Evolutionary conservation across 768 basidiomycete species (phyloP), one percentile per base, ranked within the genome.

Genomic region (Hygrocybe coccinea): DNA sequence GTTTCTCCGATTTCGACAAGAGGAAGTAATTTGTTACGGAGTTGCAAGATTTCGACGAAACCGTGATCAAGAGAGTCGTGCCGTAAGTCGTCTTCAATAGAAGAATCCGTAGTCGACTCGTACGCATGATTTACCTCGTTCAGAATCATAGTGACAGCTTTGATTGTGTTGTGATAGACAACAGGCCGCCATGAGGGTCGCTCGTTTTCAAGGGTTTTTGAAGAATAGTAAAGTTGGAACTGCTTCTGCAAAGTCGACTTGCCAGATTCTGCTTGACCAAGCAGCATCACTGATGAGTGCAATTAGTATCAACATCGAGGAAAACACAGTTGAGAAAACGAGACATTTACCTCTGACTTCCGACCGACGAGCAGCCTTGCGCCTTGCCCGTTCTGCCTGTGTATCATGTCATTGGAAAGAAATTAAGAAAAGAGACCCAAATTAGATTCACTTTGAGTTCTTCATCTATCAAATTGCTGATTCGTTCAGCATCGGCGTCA

Each of bases 161-260:
- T 86, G 76, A 92, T 81, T 60, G 91, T 76, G 71, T 92, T 92
- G 74, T 88, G 85, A 70, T 88, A 89, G 29, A 92, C 84, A 29
- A 91, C 83, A 2, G 87, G 83, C 17, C 82, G 79, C 90, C 91
- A 92, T 3, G 81, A 82, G 0, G 83, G 79, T 21, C 86, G 83
- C 71, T 87, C 86, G 50, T 76, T 71, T 43, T 91, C 86, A 35
- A 91, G 79, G 0, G 84, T 74, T 55, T 80, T 76, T 2, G 86
- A 83, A 7, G 88, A 84, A 63, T 90, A 89, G 70, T 84, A 86
- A 1, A 91, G 76, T 64, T 91, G 88, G 64, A 91, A 89, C 67
- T 91, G 89, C 64, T 91, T 91, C 64, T 86, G 87, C 11, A 91
- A 76, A 2, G 90, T 91, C 2, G 88, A 89, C 69, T 92, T 92